Conservation (phyloP, 2,329 filamentous ascomycete genomes). For the Colletotrichum sidae region DNA sequence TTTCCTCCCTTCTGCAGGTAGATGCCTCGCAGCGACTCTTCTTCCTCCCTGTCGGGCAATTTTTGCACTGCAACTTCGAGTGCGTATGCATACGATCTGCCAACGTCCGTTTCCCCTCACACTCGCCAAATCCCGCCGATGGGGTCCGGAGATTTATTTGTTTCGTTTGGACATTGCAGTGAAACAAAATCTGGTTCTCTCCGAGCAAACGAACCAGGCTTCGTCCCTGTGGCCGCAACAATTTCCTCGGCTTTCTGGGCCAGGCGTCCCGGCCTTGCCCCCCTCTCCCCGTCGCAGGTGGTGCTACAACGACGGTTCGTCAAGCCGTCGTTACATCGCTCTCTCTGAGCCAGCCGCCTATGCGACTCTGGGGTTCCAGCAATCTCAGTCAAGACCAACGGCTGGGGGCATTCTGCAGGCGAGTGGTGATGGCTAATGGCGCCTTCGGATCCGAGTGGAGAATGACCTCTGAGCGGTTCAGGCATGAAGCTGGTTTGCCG, state of each 20-base stretch:
- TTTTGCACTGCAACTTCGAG: slow-evolving; percentile 13
- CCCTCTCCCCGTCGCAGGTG: slow-evolving; percentile 3
- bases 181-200: background rate
- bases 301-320: slow-evolving; percentile 18
- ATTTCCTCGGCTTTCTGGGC: slow-evolving; percentile 3
- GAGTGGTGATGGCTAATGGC: slow-evolving; percentile 10
- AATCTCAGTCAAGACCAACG: slow-evolving; percentile 21
- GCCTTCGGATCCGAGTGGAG: slow-evolving; percentile 20
- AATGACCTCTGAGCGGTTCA: slow-evolving; percentile 5
- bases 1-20: slow-evolving; percentile 14
- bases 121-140: slow-evolving; percentile 17
- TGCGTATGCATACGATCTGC: slow-evolving; percentile 8
- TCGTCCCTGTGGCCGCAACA: background rate
- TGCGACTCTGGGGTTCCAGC: slow-evolving; percentile 11
- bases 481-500: slow-evolving; percentile 22
- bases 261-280: slow-evolving; percentile 8
- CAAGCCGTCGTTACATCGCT: slow-evolving; percentile 31
- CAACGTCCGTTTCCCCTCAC: slow-evolving; percentile 3
- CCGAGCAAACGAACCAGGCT: slow-evolving; percentile 5
- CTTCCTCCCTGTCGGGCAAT: slow-evolving; percentile 4
- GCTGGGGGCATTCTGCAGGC: slow-evolving; percentile 6
- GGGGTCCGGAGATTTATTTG: slow-evolving; percentile 32
- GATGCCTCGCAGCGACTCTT: background rate
- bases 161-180: slow-evolving; percentile 26
- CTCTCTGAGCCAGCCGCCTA: slow-evolving; percentile 4